Percentiles rank a stretch among this genome's conserved stretches.
Conservation (phyloP, 2,329 filamentous ascomycete genomes). For the Diplodia intermedia region DNA sequence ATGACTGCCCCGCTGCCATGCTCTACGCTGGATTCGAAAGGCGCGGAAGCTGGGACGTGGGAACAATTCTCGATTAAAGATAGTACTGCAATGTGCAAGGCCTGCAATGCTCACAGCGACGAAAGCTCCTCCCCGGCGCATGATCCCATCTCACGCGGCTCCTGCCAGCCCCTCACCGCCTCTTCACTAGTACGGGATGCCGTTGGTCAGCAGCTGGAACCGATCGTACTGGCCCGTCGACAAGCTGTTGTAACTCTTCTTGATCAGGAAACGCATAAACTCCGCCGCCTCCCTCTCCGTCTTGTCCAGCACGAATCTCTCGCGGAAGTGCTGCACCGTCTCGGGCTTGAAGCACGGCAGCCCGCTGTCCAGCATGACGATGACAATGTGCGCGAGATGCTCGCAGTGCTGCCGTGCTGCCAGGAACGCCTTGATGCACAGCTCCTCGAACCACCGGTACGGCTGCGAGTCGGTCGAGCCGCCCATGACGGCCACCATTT, state of each 20-base stretch:
- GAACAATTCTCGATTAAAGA: not conserved
- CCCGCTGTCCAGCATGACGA: conserved; percentile 94
- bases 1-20: not conserved
- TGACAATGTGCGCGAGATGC: conserved; percentile 87
- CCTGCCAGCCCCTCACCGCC: not conserved
- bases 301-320: conserved; percentile 91
- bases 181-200: conserved; percentile 81
- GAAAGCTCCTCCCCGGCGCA: not conserved
- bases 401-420: conserved; percentile 85
- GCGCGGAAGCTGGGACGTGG: not conserved
- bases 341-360: conserved; percentile 98
- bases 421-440: conserved; percentile 94
- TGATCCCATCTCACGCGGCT: not conserved
- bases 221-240: conserved; percentile 96
- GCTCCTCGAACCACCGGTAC: conserved; percentile 95
- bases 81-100: not conserved
- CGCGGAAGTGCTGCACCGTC: conserved; percentile 88
- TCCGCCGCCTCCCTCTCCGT: conserved; percentile 92
- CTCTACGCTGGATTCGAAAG: not conserved
- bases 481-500: conserved; percentile 99
- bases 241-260: conserved; percentile 88
- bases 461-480: conserved; percentile 79
- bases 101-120: not conserved
- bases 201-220: conserved; percentile 96
- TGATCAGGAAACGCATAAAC: conserved; percentile 87